A percentile compares a stretch with the other conserved stretches of the same genome.
Evolutionary conservation across 2,329 filamentous ascomycete species (phyloP).

Genomic region (Aspergillus felis): DNA sequence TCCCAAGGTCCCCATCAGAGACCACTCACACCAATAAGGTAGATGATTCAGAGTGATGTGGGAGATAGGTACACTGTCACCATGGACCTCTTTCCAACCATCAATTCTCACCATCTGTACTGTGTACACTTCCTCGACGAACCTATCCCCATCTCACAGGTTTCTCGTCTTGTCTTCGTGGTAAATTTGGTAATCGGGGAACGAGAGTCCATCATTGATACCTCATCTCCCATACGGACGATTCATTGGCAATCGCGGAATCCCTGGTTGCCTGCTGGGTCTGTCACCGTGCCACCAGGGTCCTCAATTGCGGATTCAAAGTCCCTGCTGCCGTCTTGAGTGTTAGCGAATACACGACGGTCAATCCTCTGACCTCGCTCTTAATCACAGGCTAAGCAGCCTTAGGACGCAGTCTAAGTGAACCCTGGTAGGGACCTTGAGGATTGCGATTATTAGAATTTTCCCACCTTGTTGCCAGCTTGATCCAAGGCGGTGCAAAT

Average conservation of each 20-base stretch:
- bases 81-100: constrained; percentile 5
- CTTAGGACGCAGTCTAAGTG: neutral
- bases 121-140: neutral
- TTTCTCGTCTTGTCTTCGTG: neutral
- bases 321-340: constrained; percentile 5
- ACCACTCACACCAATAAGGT: neutral
- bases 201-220: neutral
- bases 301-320: constrained; percentile 10
- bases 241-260: neutral
- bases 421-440: constrained; percentile 9
- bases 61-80: constrained; percentile 4
- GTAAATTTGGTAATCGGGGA: neutral
- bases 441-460: constrained; percentile 7
- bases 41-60: neutral
- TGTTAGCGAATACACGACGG: constrained; percentile 6
- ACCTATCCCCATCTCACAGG: neutral
- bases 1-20: constrained; percentile 31
- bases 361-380: neutral
- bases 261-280: neutral
- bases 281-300: constrained; percentile 11
- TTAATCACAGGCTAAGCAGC: neutral
- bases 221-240: neutral
- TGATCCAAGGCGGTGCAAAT: constrained; percentile 3
- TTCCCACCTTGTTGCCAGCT: neutral
- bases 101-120: neutral